Evolutionary conservation across 768 basidiomycete genomes (phyloP).

Genomic region (Trametes meyenii): DNA sequence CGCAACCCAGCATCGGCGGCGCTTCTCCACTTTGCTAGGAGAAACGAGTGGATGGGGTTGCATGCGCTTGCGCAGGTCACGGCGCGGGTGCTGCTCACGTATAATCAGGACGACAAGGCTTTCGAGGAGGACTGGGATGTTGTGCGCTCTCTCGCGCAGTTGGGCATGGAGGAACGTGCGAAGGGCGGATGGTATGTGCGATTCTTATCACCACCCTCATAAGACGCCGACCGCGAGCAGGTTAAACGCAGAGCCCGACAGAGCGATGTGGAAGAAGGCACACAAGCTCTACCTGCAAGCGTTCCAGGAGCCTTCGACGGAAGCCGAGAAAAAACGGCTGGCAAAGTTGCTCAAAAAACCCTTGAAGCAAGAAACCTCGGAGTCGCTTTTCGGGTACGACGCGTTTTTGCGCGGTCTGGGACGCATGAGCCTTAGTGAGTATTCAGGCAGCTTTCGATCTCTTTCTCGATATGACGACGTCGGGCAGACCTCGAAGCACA

Average conservation of each 20-base stretch:
- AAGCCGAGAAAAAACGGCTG: conserved; percentile 59
- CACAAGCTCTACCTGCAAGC: conserved; percentile 59
- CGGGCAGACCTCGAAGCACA: conserved; percentile 73
- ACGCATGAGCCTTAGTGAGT: conserved; percentile 79
- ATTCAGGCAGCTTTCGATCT: neutral
- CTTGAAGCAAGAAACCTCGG: conserved; percentile 49
- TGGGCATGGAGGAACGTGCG: conserved; percentile 70
- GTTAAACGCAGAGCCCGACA: conserved; percentile 55
- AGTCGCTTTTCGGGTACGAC: conserved; percentile 73
- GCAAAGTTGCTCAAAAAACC: conserved; percentile 55
- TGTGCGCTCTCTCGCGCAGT: conserved; percentile 64
- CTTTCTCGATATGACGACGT: neutral
- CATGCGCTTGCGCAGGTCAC: conserved; percentile 73
- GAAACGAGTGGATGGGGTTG: conserved; percentile 72
- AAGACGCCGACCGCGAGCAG: conserved; percentile 25
- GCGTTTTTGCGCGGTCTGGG: conserved; percentile 74
- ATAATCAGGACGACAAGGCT: conserved; percentile 47
- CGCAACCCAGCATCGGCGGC: conserved; percentile 72
- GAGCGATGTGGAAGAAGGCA: conserved; percentile 68
- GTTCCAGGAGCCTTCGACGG: conserved; percentile 59
- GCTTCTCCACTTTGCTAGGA: conserved; percentile 61
- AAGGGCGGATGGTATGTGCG: conserved; percentile 49
- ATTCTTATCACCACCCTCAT: neutral
- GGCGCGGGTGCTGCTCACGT: conserved; percentile 60
- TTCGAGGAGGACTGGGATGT: conserved; percentile 55